Base-by-base conservation (phyloP, 2,329 filamentous ascomycete genomes). In the Colletotrichum ledebouriae region DNA sequence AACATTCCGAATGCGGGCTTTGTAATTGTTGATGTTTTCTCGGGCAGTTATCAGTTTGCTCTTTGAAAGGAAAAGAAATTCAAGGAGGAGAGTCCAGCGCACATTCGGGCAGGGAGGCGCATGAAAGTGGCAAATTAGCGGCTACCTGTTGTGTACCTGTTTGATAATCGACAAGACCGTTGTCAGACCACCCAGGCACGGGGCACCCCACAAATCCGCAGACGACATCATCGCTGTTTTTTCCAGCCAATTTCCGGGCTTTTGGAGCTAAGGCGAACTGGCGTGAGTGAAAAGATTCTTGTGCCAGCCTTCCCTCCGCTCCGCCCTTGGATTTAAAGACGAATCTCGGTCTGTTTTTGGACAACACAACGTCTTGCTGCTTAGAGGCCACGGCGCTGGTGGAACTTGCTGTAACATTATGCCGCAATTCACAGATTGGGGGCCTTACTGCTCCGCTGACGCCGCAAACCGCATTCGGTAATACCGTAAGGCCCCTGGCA, bases 151-250 rank as follows among this genome's bases (percentile, higher is more conserved):
- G 37, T 20, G 59, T 65, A 49, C 49, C 12, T 65, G 49, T 46
- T 60, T 56, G 61, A 50, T 53, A 34, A 60, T 49, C 49, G 37
- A 50, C 56, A 50, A 60, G 42, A 33, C 61, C 41, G 56, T 59
- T 60, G 62, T 69, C 66, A 69, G 61, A 69, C 55, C 49, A 69
- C 42, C 25, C 47, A 55, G 41, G 61, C 55, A 49, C 62, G 58
- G 37, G 64, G 44, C 37, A 37, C 61, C 62, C 61, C 66, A 56
- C 42, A 42, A 52, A 50, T 56, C n/a, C 20, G 47, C 10, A 61
- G 34, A 25, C 25, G 55, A 60, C 61, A 55, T 69, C 66, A 69
- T 69, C 29, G 25, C 39, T 34, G 41, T 25, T 15, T 17, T n/a
- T 44, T 25, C 33, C 12, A 15, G n/a, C 44, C 15, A 42, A 58